phyloP scores from a whole-genome alignment of 805 yeast species.

The Wickerhamomyces alni region DNA sequence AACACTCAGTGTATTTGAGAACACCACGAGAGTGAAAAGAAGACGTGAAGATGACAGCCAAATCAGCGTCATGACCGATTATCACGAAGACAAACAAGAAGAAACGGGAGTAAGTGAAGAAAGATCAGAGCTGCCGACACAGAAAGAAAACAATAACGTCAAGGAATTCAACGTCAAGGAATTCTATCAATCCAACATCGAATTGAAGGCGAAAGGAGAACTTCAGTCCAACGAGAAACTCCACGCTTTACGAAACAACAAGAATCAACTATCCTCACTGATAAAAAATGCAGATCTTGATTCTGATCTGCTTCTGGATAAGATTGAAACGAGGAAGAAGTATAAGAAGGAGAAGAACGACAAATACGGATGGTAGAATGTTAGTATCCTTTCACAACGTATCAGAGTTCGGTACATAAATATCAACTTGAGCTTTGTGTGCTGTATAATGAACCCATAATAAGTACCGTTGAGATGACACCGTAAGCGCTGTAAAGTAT shows the following conservation, averaged over 20 bases:
- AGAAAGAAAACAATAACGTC: conserved; percentile 6
- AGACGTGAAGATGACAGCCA: not conserved
- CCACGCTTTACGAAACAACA: conserved; percentile 16
- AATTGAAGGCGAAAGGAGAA: conserved; percentile 16
- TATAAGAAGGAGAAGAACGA: conserved; percentile 17
- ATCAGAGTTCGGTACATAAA: no score
- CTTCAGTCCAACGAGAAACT: conserved; percentile 18
- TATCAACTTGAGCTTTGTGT: no score
- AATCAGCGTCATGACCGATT: not conserved
- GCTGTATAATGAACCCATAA: no score
- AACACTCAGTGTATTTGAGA: not conserved
- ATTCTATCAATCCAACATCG: conserved; percentile 18
- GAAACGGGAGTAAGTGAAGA: not conserved
- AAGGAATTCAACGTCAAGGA: conserved; percentile 17
- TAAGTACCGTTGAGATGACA: no score
- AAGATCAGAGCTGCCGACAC: not conserved
- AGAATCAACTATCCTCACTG: conserved; percentile 22
- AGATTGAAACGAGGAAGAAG: conserved; percentile 18
- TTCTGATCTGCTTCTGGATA: conserved; percentile 18
- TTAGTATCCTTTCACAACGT: no score
- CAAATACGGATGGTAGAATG: conserved; percentile 19
- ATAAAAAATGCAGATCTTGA: conserved; percentile 23
- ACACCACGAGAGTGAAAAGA: not conserved
- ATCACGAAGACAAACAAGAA: not conserved
- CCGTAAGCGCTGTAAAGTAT: no score